A percentile compares a stretch with the other conserved stretches of the same genome.
Conservation (phyloP, 108 stramenopile species). For the Asterionellopsis glacialis region DNA sequence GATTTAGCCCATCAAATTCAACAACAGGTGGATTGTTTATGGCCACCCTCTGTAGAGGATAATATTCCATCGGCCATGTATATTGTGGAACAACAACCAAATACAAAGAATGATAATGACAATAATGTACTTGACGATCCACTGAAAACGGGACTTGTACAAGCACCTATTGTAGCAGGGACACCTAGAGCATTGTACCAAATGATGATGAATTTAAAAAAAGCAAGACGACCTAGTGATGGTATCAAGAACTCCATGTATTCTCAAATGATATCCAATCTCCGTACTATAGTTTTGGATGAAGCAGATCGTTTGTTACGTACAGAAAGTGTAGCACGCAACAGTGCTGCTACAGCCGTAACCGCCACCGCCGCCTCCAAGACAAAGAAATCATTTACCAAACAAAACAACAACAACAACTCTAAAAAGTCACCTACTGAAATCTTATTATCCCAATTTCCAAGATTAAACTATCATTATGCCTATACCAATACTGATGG, state of each 20-base stretch:
- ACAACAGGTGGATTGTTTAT: conserved; percentile 46
- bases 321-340: conserved; percentile 50
- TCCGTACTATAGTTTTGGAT: conserved; percentile 57
- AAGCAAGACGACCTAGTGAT: not conserved
- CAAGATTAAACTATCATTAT: not conserved
- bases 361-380: not conserved
- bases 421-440: not conserved
- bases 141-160: conserved; percentile 2
- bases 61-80: conserved; percentile 18
- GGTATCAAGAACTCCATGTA: not conserved
- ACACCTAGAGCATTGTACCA: conserved; percentile 47
- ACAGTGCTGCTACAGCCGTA: conserved; percentile 5
- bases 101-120: conserved; percentile 2
- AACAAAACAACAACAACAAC: too few relatives aligned
- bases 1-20: conserved; percentile 66
- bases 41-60: conserved; percentile 9
- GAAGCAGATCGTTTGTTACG: conserved; percentile 73
- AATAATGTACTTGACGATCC: conserved; percentile 11
- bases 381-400: not conserved
- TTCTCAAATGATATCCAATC: conserved; percentile 20
- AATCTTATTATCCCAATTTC: conserved; percentile 4
- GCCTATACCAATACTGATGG: not conserved
- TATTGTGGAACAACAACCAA: conserved; percentile 22
- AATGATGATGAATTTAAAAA: conserved; percentile 7
- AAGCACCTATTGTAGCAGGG: conserved; percentile 46